Evolutionary conservation across 768 basidiomycete genomes (phyloP), one percentile per base, ranked within the genome.

Genomic region (Gloeophyllum trabeum): DNA sequence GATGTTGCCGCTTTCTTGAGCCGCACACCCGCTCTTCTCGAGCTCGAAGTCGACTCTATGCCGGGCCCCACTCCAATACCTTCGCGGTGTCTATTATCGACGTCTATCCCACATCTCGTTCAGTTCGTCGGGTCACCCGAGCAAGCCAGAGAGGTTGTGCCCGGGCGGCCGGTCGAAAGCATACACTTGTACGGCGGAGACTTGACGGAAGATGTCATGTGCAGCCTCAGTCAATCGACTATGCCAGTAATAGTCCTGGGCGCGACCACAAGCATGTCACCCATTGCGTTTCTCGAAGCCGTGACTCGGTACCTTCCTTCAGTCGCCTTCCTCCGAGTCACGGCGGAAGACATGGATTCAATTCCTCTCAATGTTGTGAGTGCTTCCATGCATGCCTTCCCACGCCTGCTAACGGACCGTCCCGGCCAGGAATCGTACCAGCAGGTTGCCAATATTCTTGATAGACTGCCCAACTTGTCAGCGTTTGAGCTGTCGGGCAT

Each of bases 401-500:
- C 35, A 24, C 14, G 23, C 5, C 4, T 37, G 26, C 46, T 51
- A 30, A 47, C 36, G 26, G 37, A 36, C 43, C 26, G 24, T 6
- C 28, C 37, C 36, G 12, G 43, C 14, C 52, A 86, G 79, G 64
- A 67, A 16, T 81, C 81, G 53, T 79, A 80, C 51, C 63, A 74
- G 37, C 68, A 78, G 47, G 72, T 81, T 34, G 71, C 80, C 41
- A 60, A 61, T 38, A 63, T 67, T 4, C 66, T 88, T 46, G 64
- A 69, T n/a, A 68, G 69, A 5, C 70, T 87, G 47, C 61, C 73
- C n/a, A 61, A 72, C 42, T 69, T 87, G 25, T 62, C 70, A 47
- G 71, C 73, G 36, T 84, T 84, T 52, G 84, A 86, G 54, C 71
- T 87, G 22, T 79, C 72, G 37, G 85, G 84, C 24, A 75, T 86